These are phyloP conservation scores for Sicyos edulis DNA, from an alignment of 306 rosid genomes.

Conservation along the genomic window DNA sequence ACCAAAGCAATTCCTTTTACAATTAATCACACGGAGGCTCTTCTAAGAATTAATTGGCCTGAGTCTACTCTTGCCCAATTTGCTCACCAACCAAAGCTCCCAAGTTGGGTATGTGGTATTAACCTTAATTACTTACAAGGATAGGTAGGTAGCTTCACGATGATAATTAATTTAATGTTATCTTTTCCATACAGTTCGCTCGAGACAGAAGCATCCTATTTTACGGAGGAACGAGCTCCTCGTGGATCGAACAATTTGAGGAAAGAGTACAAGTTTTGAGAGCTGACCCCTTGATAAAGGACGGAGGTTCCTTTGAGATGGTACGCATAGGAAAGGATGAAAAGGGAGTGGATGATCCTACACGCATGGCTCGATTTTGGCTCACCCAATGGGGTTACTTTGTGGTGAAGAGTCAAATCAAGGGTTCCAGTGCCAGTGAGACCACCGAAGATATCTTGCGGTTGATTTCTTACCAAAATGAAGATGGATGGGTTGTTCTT, in stretches of 20 bases:
- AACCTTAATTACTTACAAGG: no score
- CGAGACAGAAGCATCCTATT: constrained; percentile 37
- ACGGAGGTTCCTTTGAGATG: not conserved
- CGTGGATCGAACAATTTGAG: constrained; percentile 51
- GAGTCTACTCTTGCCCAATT: constrained; percentile 7
- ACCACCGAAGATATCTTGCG: no score
- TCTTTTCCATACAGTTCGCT: no score
- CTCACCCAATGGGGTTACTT: constrained; percentile 7
- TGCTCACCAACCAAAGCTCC: not conserved
- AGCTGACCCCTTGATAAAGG: not conserved
- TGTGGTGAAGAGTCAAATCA: not conserved
- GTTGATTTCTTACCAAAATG: constrained; percentile 42
- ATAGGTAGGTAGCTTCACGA: no score
- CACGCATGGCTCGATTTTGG: constrained; percentile 25
- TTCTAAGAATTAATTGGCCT: not conserved
- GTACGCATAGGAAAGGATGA: constrained; percentile 26
- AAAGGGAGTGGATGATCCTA: constrained; percentile 23
- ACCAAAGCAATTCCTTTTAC: not conserved
- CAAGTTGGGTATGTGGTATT: constrained; percentile 24
- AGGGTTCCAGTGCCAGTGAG: no score
- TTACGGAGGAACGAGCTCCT: constrained; percentile 52
- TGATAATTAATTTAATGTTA: no score
- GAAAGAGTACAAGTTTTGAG: constrained; percentile 21
- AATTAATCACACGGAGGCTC: not conserved
- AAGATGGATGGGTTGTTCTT: constrained; percentile 39